These are phyloP conservation scores for Hypomyces rosellus DNA, from an alignment of 2,329 filamentous ascomycete species.

Conservation along the genomic window DNA sequence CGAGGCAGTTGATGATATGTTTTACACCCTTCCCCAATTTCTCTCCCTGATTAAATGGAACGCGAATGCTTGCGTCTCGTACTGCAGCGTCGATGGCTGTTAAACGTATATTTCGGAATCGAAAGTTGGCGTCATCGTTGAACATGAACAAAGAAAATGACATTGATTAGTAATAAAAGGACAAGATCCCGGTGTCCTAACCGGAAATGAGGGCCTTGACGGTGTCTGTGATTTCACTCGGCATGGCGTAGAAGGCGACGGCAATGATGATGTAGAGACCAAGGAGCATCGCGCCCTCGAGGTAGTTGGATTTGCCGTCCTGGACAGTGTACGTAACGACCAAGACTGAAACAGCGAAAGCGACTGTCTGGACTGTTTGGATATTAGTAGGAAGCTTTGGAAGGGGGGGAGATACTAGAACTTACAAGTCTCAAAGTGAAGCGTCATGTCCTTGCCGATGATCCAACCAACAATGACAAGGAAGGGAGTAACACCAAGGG, in stretches of 20 bases:
- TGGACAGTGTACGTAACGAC: conserved; percentile 72
- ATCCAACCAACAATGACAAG: conserved; percentile 77
- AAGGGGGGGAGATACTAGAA: conserved; percentile 1
- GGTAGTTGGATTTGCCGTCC: conserved; percentile 78
- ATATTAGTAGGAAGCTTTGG: conserved; percentile 12
- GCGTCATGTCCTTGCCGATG: conserved; percentile 64
- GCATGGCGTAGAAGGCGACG: conserved; percentile 53
- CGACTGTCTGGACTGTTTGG: conserved; percentile 60
- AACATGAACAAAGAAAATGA: neutral
- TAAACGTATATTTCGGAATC: too few relatives aligned
- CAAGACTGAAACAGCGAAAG: conserved; percentile 68
- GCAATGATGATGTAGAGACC: conserved; percentile 55
- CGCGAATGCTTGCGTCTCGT: too few relatives aligned
- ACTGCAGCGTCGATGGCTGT: too few relatives aligned
- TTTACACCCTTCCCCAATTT: too few relatives aligned
- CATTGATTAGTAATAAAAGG: neutral
- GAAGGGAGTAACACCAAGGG: conserved; percentile 72
- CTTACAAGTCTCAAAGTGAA: conserved; percentile 65
- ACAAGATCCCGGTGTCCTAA: neutral
- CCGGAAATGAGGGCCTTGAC: conserved; percentile 9
- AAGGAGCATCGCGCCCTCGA: conserved; percentile 66
- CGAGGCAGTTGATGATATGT: too few relatives aligned
- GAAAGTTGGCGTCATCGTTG: too few relatives aligned
- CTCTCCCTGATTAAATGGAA: too few relatives aligned
- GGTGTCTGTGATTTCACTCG: conserved; percentile 40